These are phyloP conservation scores for Russula olivacea DNA, from an alignment of 768 basidiomycete species.

Conservation along the genomic window DNA sequence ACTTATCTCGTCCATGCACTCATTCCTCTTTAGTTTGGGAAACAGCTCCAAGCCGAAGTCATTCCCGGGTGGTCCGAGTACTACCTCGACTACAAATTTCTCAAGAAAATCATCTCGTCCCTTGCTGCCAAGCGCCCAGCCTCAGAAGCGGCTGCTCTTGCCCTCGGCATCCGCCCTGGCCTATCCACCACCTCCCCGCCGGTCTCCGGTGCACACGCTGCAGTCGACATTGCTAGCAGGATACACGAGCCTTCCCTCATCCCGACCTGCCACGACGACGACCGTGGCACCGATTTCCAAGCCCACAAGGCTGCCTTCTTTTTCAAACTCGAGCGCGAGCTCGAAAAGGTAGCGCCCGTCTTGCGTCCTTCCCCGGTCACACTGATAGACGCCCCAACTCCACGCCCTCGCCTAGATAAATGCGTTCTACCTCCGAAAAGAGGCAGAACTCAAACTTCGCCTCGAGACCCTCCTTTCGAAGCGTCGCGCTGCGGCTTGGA, in stretches of 20 bases:
- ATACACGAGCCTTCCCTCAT: slow-evolving; percentile 54
- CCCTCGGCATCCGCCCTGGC: slow-evolving; percentile 70
- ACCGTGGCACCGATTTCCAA: slow-evolving; percentile 79
- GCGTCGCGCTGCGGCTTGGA: slow-evolving; percentile 73
- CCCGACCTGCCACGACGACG: slow-evolving; percentile 59
- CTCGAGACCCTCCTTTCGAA: slow-evolving; percentile 92
- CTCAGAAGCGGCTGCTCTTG: slow-evolving; percentile 83
- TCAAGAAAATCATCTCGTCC: slow-evolving; percentile 98
- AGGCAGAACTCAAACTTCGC: slow-evolving; percentile 87
- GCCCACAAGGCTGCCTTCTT: slow-evolving; percentile 98
- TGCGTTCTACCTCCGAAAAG: slow-evolving; percentile 94
- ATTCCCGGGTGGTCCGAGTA: slow-evolving; percentile 94
- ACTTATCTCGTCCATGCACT: slow-evolving; percentile 2
- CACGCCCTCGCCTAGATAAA: slow-evolving; percentile 71
- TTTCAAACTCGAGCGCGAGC: slow-evolving; percentile 94
- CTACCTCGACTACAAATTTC: slow-evolving; percentile 97
- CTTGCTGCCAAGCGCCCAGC: slow-evolving; percentile 85
- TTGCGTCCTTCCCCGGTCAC: not conserved
- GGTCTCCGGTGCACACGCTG: slow-evolving; percentile 29
- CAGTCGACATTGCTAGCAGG: slow-evolving; percentile 26
- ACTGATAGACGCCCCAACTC: slow-evolving; percentile 10
- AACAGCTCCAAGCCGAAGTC: slow-evolving; percentile 93
- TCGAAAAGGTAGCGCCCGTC: slow-evolving; percentile 71
- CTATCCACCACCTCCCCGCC: slow-evolving; percentile 39
- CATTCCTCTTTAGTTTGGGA: slow-evolving; percentile 71